Conservation (phyloP, 805 yeast species). For the Candida boleticola region DNA sequence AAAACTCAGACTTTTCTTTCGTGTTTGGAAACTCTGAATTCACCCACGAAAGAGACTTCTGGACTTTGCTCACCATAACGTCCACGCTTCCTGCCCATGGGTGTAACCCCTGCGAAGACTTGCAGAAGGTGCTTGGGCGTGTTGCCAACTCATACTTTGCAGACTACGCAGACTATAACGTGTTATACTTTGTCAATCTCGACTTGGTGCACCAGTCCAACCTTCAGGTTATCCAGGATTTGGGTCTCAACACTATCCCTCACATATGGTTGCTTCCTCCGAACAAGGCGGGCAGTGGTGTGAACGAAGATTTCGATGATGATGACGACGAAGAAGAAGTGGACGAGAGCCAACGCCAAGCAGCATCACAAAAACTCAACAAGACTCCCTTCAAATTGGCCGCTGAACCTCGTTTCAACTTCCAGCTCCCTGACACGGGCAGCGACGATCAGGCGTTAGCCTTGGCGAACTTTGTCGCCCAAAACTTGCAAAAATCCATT, state of each 20-base stretch:
- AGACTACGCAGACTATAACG: constrained; percentile 41
- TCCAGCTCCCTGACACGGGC: constrained; percentile 27
- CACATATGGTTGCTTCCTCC: constrained; percentile 70
- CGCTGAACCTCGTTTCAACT: constrained; percentile 25
- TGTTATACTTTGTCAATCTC: constrained; percentile 46
- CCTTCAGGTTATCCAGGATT: constrained; percentile 33
- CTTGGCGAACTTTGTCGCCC: constrained; percentile 54
- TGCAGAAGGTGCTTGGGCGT: constrained; percentile 38
- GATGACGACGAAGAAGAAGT: constrained; percentile 7
- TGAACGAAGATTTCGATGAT: constrained; percentile 20
- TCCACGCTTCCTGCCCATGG: constrained; percentile 41
- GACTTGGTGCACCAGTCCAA: constrained; percentile 49
- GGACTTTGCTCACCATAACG: constrained; percentile 51
- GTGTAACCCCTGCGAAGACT: constrained; percentile 48
- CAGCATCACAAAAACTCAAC: constrained; percentile 8
- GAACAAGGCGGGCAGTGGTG: constrained; percentile 16
- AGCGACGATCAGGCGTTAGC: constrained; percentile 40
- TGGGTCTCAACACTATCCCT: constrained; percentile 55
- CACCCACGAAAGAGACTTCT: constrained; percentile 52
- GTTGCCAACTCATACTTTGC: constrained; percentile 44
- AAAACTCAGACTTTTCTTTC: constrained; percentile 38
- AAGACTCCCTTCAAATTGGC: constrained; percentile 21
- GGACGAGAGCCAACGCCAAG: constrained; percentile 15
- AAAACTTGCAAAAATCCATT: constrained; percentile 43
- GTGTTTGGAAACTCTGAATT: constrained; percentile 14